Evolutionary conservation across 2,329 filamentous ascomycete genomes (phyloP).

Genomic region (Colletotrichum sublineola): DNA sequence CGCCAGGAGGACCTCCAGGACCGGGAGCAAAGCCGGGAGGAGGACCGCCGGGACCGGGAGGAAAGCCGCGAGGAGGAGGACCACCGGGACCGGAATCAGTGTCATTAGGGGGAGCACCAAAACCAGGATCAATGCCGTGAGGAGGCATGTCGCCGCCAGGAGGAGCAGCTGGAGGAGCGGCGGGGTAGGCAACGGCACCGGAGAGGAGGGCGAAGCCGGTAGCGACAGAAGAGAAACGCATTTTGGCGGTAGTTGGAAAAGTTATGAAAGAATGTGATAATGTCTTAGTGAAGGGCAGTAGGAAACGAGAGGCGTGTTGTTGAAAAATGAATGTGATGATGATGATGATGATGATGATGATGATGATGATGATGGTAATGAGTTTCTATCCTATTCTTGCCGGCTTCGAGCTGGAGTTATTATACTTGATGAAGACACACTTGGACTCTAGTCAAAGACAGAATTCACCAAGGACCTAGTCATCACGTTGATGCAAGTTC

Average conservation of each 20-base stretch:
- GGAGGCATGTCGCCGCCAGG: no score
- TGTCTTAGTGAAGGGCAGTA: conserved; percentile 5
- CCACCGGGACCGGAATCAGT: no score
- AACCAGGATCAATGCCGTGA: no score
- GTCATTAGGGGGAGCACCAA: no score
- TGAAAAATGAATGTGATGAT: conserved; percentile 27
- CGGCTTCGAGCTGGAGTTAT: conserved; percentile 15
- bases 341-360: no score
- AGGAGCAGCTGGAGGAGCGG: no score
- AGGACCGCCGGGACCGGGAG: no score
- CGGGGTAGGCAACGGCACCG: conserved; percentile 58
- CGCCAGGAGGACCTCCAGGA: no score
- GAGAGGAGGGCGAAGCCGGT: conserved; percentile 40
- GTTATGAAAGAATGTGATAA: neutral
- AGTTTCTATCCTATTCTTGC: conserved; percentile 4
- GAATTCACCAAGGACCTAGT: conserved; percentile 14
- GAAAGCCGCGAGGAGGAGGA: no score
- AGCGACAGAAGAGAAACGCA: conserved; percentile 39
- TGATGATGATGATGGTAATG: conserved; percentile 27
- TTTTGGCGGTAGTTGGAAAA: no score
- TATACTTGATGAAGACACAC: conserved; percentile 21
- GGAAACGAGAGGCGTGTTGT: conserved; percentile 1
- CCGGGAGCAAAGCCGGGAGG: no score
- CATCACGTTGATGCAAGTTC: conserved; percentile 3
- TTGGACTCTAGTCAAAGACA: neutral